These are phyloP conservation scores for Alternaria ethzedia DNA, from an alignment of 2,329 filamentous ascomycete species.

Conservation along the genomic window DNA sequence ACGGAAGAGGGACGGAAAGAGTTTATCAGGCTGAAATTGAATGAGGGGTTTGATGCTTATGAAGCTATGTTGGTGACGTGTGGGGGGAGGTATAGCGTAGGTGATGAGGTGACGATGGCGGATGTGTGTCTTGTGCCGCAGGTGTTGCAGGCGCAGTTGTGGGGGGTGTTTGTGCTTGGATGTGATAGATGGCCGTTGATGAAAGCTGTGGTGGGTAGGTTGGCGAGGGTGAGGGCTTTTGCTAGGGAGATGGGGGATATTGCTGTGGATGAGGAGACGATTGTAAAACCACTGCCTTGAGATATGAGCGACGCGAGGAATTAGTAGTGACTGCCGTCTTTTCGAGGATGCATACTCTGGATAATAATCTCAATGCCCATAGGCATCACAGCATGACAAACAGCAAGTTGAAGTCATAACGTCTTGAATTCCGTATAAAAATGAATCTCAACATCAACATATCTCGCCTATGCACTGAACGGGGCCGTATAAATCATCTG, in stretches of 20 bases:
- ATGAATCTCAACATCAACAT: not conserved
- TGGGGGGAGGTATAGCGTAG: constrained; percentile 62
- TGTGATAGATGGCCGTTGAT: constrained; percentile 55
- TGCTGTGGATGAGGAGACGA: too few species aligned
- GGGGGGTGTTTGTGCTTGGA: constrained; percentile 57
- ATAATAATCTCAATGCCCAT: not conserved
- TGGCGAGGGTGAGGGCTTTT: constrained; percentile 56
- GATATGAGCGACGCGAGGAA: too few species aligned
- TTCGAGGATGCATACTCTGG: too few species aligned
- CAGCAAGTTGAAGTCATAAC: constrained; percentile 34
- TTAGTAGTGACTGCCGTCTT: too few species aligned
- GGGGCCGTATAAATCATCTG: not conserved
- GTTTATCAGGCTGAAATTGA: constrained; percentile 48
- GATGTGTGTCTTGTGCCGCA: constrained; percentile 66
- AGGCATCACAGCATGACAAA: not conserved
- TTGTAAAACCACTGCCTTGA: too few species aligned
- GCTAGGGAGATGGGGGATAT: too few species aligned
- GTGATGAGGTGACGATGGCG: constrained; percentile 63
- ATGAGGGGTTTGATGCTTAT: constrained; percentile 63
- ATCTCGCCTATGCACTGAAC: not conserved
- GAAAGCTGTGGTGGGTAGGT: constrained; percentile 52
- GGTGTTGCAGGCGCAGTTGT: constrained; percentile 63
- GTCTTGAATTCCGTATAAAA: constrained; percentile 39
- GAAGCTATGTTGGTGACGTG: constrained; percentile 51
- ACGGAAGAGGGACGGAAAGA: constrained; percentile 4